Conservation (phyloP, 345 rosid species). For the Excoecaria agallocha region DNA sequence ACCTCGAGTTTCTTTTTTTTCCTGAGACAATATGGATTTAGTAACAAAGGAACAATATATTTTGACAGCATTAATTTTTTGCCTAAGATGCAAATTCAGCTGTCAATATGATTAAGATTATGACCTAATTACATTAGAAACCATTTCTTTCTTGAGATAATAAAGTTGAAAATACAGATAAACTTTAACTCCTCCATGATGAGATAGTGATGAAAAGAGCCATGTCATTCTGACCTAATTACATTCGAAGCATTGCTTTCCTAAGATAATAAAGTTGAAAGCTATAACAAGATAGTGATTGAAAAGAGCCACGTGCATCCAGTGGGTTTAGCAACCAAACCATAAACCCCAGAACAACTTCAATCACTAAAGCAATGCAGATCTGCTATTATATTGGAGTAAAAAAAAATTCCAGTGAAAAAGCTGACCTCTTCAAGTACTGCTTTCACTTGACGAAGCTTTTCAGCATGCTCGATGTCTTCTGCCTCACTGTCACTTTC, state of each 20-base stretch:
- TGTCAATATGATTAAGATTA: background rate
- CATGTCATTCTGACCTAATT: background rate
- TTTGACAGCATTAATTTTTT: too few species aligned
- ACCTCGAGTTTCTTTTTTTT: too few species aligned
- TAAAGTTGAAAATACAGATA: background rate
- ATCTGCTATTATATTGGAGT: background rate
- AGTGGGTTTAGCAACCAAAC: background rate
- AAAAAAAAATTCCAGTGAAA: background rate
- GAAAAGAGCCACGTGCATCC: background rate
- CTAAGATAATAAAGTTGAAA: too few species aligned
- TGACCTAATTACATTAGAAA: background rate
- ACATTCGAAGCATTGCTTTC: too few species aligned
- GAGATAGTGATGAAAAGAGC: background rate
- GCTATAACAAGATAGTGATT: too few species aligned
- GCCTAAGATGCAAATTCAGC: background rate
- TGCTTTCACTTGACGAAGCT: constrained; percentile 97
- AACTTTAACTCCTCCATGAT: background rate
- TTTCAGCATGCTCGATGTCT: constrained; percentile 97
- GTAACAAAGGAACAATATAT: too few species aligned
- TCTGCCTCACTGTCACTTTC: constrained; percentile 99
- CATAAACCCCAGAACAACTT: background rate
- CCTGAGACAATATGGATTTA: too few species aligned
- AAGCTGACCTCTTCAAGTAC: constrained; percentile 91
- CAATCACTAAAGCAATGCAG: background rate
- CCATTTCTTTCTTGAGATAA: background rate